Evolutionary conservation across 306 rosid species (phyloP).

Genomic region (Alnus rubra): DNA sequence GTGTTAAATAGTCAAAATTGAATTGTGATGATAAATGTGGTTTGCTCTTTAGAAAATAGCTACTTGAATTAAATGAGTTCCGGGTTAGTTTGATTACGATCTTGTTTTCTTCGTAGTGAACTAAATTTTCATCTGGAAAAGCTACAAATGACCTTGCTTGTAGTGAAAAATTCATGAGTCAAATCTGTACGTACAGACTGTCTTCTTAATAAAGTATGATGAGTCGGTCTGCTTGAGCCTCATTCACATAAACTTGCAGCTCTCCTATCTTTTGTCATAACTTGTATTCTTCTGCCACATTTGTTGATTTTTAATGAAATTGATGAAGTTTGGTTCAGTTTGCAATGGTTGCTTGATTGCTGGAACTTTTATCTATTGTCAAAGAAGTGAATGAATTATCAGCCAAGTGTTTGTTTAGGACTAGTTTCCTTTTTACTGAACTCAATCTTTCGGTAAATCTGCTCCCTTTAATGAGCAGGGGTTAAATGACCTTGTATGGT

Average conservation of each 20-base stretch:
- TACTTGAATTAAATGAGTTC: not conserved
- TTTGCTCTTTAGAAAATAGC: not conserved
- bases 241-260: not conserved
- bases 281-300: not conserved
- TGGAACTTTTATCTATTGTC: not conserved
- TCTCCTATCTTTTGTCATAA: not conserved
- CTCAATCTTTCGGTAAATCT: not conserved
- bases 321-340: conserved; percentile 5
- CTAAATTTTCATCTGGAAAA: not conserved
- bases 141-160: not conserved
- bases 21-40: not conserved
- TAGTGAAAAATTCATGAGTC: not conserved
- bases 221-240: not conserved
- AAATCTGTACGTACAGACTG: not conserved
- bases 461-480: not conserved
- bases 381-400: not conserved
- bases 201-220: not conserved
- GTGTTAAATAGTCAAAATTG: not conserved
- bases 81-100: not conserved
- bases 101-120: not conserved
- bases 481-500: not conserved
- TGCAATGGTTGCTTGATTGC: conserved; percentile 1
- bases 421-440: not conserved
- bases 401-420: not conserved
- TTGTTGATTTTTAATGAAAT: conserved; percentile 5